Percentiles rank a stretch among this genome's conserved stretches.
Evolutionary conservation across 192 early-diverging fungal species (phyloP).

Genomic region (Entomortierella chlamydospora): DNA sequence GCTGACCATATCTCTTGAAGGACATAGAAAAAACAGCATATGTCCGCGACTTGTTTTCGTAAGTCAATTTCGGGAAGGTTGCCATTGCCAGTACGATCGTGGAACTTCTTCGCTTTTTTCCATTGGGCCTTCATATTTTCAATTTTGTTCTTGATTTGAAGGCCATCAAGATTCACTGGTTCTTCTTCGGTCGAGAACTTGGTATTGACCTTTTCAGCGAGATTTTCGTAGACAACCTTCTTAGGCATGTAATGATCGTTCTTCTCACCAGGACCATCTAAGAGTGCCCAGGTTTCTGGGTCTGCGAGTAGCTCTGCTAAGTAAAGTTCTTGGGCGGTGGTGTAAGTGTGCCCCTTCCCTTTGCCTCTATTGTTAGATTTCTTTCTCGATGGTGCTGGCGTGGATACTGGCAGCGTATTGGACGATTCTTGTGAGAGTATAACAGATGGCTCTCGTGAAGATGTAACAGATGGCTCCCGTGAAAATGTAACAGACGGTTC

Average conservation of each 20-base stretch:
- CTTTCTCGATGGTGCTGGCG: too few species aligned
- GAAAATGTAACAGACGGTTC: too few species aligned
- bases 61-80: background rate
- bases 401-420: too few species aligned
- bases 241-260: background rate
- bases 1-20: background rate
- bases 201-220: background rate
- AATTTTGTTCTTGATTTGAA: conserved; percentile 19
- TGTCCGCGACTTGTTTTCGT: background rate
- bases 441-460: too few species aligned
- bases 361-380: background rate
- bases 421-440: too few species aligned
- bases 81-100: background rate
- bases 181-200: conserved; percentile 9
- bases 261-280: conserved; percentile 7
- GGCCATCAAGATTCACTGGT: background rate
- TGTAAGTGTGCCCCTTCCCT: background rate
- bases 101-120: background rate
- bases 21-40: conserved; percentile 9
- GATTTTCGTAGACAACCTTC: background rate
- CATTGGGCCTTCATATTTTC: conserved; percentile 1
- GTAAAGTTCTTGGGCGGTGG: background rate
- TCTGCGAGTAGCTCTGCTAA: conserved; percentile 7
- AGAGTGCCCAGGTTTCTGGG: conserved; percentile 3
- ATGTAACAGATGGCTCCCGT: too few species aligned